Evolutionary conservation across 495 filamentous ascomycete species (phyloP).

Genomic region (Xylaria intraflava): DNA sequence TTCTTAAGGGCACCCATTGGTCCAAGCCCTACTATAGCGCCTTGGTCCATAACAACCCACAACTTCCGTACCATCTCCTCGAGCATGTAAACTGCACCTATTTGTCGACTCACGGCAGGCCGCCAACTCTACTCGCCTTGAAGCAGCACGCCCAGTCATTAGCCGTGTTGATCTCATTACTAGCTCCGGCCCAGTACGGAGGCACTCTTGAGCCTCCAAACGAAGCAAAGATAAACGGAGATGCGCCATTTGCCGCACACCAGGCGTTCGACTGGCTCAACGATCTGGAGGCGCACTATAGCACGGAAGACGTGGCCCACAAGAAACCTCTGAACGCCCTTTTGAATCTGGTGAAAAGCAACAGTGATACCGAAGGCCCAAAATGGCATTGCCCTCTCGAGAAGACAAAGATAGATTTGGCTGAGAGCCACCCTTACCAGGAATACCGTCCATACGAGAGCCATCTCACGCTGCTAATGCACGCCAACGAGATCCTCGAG

Average conservation of each 20-base stretch:
- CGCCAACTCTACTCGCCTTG: conserved; percentile 45
- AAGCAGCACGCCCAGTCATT: conserved; percentile 52
- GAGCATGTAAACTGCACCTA: conserved; percentile 46
- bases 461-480: conserved; percentile 42
- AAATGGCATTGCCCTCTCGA: conserved; percentile 38
- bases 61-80: conserved; percentile 23
- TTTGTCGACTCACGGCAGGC: conserved; percentile 37
- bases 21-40: conserved; percentile 27
- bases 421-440: conserved; percentile 13
- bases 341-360: conserved; percentile 36
- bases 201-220: neutral
- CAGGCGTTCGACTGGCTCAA: conserved; percentile 47
- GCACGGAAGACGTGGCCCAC: conserved; percentile 39
- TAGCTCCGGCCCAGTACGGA: conserved; percentile 29
- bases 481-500: conserved; percentile 49
- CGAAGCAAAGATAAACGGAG: neutral
- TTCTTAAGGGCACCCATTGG: conserved; percentile 20
- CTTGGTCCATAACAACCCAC: conserved; percentile 22
- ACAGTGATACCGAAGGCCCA: conserved; percentile 33
- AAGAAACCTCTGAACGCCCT: conserved; percentile 38
- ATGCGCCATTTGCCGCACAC: conserved; percentile 16
- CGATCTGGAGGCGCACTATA: conserved; percentile 38
- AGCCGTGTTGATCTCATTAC: conserved; percentile 39
- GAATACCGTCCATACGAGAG: conserved; percentile 34
- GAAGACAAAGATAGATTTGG: conserved; percentile 1